Base-by-base conservation (phyloP, 83 land plant genomes). In the Picea abies region DNA sequence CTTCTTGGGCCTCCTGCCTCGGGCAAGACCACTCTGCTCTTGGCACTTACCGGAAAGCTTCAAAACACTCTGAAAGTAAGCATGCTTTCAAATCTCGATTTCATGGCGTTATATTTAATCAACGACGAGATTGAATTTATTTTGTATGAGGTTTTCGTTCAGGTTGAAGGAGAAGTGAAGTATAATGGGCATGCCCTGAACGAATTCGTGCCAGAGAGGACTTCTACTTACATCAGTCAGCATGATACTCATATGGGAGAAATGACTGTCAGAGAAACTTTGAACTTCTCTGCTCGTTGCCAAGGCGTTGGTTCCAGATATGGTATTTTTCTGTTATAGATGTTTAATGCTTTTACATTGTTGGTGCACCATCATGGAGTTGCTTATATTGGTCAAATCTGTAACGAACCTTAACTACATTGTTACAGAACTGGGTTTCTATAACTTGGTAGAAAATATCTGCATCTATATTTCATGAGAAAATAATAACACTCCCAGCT, bases 261-360 rank as follows among this genome's bases (percentile, higher is more conserved):
- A 41, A 15, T 71, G n/a, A 71, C 11, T 8, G 76, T 72, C 2
- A 44, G 76, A n/a, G 58, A 72, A 72, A 72, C 76, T 49, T n/a
- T 72, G 2, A 49, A 72, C 26, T 72, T 72, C 3, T 44, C 76
- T 14, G 8, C 76, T 20, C 56, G 58, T 15, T 72, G 76, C 4
- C 76, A 72, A n/a, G 76, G 76, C 56, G 52, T 44, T 3, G 76
- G 56, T 41, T 72, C 76, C 7, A 72, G 76, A 72, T 44, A 72
- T 17, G 76, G 76, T 72, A 71, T 71, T 71, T 71, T 2, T 16
- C 1, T 23, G 3, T 29, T 15, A 3, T 3, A 4, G 16, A 6
- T 1, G 1, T 17, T 17, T 70, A 35, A 37, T 35, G 22, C 2
- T 16, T 17, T 19, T 19, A 39, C 32, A 19, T 14, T 37, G 19